Base-by-base conservation (phyloP, 139 green algal species). In the Gonium pectorale region DNA sequence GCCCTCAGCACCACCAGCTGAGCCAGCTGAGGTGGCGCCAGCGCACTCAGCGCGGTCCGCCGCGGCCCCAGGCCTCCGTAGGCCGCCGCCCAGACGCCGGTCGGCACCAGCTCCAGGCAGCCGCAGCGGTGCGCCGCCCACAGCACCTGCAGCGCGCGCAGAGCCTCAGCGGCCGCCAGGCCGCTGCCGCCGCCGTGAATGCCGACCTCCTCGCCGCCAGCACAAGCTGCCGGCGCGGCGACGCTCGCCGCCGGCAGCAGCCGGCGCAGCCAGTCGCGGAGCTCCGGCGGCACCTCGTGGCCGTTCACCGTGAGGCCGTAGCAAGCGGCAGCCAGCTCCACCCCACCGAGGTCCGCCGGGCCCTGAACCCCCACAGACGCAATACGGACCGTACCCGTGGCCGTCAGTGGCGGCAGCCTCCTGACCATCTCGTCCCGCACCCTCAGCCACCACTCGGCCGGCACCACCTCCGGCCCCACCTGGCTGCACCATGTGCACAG, bases 1-100 rank as follows among this genome's bases (percentile, higher is more conserved):
- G 60, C n/a, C 60, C 22, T 13, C n/a, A 67, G 60, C 60, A 27
- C 60, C 60, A 67, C 60, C 60, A 67, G 60, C n/a, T 67, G 60
- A 11, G 5, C n/a, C 31, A 67, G n/a, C 60, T 67, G 60, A 1
- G 9, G 31, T 31, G 31, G 60, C 60, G 8, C n/a, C 60, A 67
- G 60, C 54, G 21, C 21, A 6, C 19, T 19, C 54, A 33, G 54
- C 54, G 27, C 17, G 21, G 54, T 54, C 11, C 46, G 46, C 13
- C 46, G 15, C 13, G 11, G 13, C 46, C 46, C 15, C 13, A 11
- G 0, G 60, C n/a, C 60, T 6, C 11, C 60, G 60, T 40, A 40
- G 4, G 31, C n/a, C 1, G 60, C 31, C 13, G 27, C 5, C 60
- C 60, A 67, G 3, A 67, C 60, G 4, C n/a, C n/a, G 5, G 3